Conservation (phyloP, 2,329 filamentous ascomycete genomes). For the Chaetoscypha palmicola region DNA sequence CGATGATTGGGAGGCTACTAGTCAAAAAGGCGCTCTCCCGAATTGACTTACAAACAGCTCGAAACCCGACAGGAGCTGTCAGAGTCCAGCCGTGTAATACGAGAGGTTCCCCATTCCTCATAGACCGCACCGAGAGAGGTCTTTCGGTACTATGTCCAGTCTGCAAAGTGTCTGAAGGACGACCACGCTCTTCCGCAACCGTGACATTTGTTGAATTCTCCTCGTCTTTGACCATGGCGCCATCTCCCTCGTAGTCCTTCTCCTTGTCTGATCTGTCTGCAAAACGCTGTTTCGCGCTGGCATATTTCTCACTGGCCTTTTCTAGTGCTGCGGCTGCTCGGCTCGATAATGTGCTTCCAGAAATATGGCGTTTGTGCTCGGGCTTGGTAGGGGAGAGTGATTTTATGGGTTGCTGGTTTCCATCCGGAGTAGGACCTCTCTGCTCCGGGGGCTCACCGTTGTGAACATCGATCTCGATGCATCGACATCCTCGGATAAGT, state of each 20-base stretch:
- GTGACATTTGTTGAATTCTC: constrained; percentile 14
- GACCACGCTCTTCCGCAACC: constrained; percentile 14
- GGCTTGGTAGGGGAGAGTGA: constrained; percentile 31
- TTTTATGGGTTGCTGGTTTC: constrained; percentile 1
- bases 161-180: constrained; percentile 12
- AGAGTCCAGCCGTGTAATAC: constrained; percentile 84
- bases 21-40: constrained; percentile 69
- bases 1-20: constrained; percentile 75
- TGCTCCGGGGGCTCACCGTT: constrained; percentile 51
- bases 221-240: neutral
- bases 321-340: constrained; percentile 26
- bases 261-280: constrained; percentile 13
- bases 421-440: constrained; percentile 5
- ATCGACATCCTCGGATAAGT: constrained; percentile 71
- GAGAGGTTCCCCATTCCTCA: constrained; percentile 54
- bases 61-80: constrained; percentile 79
- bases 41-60: constrained; percentile 77
- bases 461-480: constrained; percentile 94
- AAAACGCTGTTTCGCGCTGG: constrained; percentile 21
- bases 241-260: neutral
- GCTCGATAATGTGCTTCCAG: constrained; percentile 30
- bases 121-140: constrained; percentile 23
- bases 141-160: constrained; percentile 22
- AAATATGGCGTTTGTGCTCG: constrained; percentile 36
- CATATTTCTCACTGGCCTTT: constrained; percentile 26